phyloP scores from a whole-genome alignment of 75 land plant species.

The Selaginella moellendorffii region DNA sequence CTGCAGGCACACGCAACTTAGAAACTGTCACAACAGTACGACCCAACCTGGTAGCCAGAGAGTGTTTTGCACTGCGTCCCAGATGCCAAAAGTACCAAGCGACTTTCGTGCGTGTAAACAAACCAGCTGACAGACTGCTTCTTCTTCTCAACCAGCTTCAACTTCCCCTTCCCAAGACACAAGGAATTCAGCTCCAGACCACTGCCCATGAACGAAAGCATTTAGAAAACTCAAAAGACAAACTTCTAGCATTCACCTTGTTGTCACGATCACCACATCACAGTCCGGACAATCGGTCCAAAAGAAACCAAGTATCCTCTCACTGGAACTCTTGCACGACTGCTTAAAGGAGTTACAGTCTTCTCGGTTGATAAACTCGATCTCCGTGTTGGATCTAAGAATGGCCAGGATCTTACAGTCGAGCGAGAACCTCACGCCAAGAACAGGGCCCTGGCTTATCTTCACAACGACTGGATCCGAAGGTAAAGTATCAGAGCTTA shows the following conservation, averaged over 20 bases:
- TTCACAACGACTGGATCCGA: conserved; percentile 37
- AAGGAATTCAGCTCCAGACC: conserved; percentile 68
- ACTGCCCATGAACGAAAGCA: conserved; percentile 26
- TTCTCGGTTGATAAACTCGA: conserved; percentile 65
- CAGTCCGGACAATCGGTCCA: conserved; percentile 95
- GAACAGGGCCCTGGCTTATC: conserved; percentile 57
- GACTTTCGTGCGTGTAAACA: conserved; percentile 88
- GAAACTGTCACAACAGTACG: neutral
- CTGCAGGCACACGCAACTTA: conserved; percentile 22
- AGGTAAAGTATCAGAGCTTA: conserved; percentile 25
- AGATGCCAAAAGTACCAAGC: conserved; percentile 92
- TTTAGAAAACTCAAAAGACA: no score
- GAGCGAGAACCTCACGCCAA: conserved; percentile 60
- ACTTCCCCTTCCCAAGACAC: conserved; percentile 35
- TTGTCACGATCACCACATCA: conserved; percentile 71
- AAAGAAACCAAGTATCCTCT: conserved; percentile 79
- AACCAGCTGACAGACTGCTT: conserved; percentile 72
- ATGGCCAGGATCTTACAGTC: conserved; percentile 67
- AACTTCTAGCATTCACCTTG: conserved; percentile 46
- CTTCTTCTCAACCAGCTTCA: conserved; percentile 61
- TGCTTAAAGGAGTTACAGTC: conserved; percentile 39
- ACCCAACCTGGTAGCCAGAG: conserved; percentile 65
- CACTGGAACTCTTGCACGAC: conserved; percentile 50
- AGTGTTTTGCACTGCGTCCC: conserved; percentile 87
- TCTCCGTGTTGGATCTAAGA: conserved; percentile 58